A percentile compares a stretch with the other conserved stretches of the same genome.
Conservation (phyloP, 805 yeast species). For the Lipomyces chichibuensis region DNA sequence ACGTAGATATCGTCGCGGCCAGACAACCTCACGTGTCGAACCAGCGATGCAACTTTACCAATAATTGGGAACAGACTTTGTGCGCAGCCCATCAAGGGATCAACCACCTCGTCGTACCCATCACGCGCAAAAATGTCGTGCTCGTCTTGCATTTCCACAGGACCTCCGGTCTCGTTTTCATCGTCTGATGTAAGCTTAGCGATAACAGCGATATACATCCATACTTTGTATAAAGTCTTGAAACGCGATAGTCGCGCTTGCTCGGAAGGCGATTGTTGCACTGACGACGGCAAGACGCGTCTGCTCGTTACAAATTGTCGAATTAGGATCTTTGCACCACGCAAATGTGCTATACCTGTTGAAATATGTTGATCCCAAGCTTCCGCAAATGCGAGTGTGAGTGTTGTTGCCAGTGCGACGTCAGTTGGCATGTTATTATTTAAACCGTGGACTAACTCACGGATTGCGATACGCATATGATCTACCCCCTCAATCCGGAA, state of each 20-base stretch:
- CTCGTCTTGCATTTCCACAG: conserved; percentile 31
- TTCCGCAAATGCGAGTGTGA: conserved; percentile 66
- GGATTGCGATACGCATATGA: conserved; percentile 64
- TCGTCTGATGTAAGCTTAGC: conserved; percentile 63
- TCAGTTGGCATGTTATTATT: conserved; percentile 55
- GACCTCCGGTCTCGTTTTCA: conserved; percentile 44
- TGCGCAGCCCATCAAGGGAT: conserved; percentile 69
- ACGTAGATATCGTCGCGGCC: conserved; percentile 40
- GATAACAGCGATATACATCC: conserved; percentile 69
- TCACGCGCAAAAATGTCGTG: conserved; percentile 10
- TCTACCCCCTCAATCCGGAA: conserved; percentile 55
- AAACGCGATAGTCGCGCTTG: conserved; percentile 41
- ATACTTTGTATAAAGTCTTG: conserved; percentile 61
- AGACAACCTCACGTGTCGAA: conserved; percentile 52
- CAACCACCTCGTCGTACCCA: conserved; percentile 47
- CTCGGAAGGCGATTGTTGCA: conserved; percentile 18
- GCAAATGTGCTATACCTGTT: conserved; percentile 68
- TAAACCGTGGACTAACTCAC: conserved; percentile 62
- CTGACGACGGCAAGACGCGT: conserved; percentile 15
- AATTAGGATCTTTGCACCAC: conserved; percentile 67
- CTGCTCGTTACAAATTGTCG: conserved; percentile 30
- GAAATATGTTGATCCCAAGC: conserved; percentile 70
- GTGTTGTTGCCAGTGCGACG: conserved; percentile 66
- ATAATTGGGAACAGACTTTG: conserved; percentile 65
- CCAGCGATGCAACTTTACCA: conserved; percentile 63